These are phyloP conservation scores for Pestalotiopsis sp. DNA, from an alignment of 2,329 filamentous ascomycete genomes.

Conservation along the genomic window DNA sequence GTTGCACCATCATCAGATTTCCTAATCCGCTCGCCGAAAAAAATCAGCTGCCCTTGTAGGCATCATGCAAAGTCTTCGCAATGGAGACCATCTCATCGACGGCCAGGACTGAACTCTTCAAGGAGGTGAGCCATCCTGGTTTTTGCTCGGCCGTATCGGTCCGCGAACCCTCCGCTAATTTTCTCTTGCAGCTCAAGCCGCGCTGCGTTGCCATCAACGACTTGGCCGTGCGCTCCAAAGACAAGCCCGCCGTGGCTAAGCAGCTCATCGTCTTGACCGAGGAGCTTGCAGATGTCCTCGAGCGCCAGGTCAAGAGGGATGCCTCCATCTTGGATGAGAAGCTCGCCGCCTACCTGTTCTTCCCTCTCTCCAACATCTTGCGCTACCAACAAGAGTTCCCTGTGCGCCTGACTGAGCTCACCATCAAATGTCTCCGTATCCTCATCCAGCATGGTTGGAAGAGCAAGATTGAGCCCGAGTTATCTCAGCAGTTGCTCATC, in stretches of 20 bases:
- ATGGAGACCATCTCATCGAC: slow-evolving; percentile 26
- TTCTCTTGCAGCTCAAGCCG: slow-evolving; percentile 57
- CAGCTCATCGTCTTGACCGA: slow-evolving; percentile 48
- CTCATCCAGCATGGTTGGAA: slow-evolving; percentile 83
- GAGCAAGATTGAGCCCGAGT: slow-evolving; percentile 66
- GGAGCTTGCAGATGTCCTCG: slow-evolving; percentile 49
- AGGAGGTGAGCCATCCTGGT: slow-evolving; percentile 26
- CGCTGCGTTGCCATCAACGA: slow-evolving; percentile 63
- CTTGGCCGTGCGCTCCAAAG: slow-evolving; percentile 51
- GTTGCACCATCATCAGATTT: neutral
- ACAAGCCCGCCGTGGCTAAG: slow-evolving; percentile 42
- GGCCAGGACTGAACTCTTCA: slow-evolving; percentile 33
- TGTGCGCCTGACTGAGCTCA: slow-evolving; percentile 72
- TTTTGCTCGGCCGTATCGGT: slow-evolving; percentile 2
- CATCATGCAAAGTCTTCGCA: slow-evolving; percentile 12
- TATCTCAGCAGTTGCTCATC: slow-evolving; percentile 84
- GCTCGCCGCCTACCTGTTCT: slow-evolving; percentile 92
- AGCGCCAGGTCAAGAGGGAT: slow-evolving; percentile 45
- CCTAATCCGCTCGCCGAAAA: neutral
- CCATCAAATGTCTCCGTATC: slow-evolving; percentile 73
- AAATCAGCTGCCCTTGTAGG: neutral
- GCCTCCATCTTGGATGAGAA: slow-evolving; percentile 70
- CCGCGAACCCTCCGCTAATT: slow-evolving; percentile 12
- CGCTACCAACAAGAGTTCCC: slow-evolving; percentile 74
- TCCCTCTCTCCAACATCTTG: slow-evolving; percentile 86